A percentile compares a stretch with the other conserved stretches of the same genome.
Conservation (phyloP, 202 grass and related monocot species). For the Carex arenaria region DNA sequence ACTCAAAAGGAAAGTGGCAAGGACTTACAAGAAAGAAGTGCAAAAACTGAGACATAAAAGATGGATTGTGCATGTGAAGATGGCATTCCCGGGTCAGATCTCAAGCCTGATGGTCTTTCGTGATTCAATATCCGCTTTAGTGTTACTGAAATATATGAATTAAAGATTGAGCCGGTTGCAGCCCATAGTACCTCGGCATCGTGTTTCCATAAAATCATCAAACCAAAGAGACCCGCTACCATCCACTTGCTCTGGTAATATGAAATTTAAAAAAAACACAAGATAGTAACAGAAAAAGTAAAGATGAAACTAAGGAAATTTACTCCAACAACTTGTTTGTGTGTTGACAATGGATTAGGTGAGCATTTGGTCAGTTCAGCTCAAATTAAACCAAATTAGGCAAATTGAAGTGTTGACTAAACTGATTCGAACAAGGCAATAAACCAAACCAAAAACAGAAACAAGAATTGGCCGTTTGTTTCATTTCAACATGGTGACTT, state of each 20-base stretch:
- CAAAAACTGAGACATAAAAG: constrained; percentile 50
- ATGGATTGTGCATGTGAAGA: constrained; percentile 90
- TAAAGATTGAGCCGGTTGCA: constrained; percentile 46
- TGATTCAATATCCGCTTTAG: constrained; percentile 82
- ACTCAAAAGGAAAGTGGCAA: not conserved
- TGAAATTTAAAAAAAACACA: not conserved
- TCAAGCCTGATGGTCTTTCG: constrained; percentile 59
- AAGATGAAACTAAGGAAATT: not conserved
- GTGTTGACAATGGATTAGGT: not conserved
- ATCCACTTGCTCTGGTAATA: constrained; percentile 85
- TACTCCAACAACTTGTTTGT: not conserved
- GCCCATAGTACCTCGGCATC: constrained; percentile 68
- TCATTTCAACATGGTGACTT: not conserved
- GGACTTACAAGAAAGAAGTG: constrained; percentile 69
- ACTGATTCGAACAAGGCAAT: not conserved
- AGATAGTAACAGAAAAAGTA: not conserved
- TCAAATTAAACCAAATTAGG: not conserved
- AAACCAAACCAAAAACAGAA: not conserved
- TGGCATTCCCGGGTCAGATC: constrained; percentile 91
- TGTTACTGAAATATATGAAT: constrained; percentile 39
- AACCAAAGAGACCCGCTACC: constrained; percentile 39
- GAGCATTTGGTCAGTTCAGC: not conserved
- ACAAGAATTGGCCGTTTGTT: not conserved
- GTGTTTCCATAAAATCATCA: constrained; percentile 58
- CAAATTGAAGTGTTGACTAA: not conserved